Conservation (phyloP, 768 basidiomycete species). For the Gelatoporia subvermispora region DNA sequence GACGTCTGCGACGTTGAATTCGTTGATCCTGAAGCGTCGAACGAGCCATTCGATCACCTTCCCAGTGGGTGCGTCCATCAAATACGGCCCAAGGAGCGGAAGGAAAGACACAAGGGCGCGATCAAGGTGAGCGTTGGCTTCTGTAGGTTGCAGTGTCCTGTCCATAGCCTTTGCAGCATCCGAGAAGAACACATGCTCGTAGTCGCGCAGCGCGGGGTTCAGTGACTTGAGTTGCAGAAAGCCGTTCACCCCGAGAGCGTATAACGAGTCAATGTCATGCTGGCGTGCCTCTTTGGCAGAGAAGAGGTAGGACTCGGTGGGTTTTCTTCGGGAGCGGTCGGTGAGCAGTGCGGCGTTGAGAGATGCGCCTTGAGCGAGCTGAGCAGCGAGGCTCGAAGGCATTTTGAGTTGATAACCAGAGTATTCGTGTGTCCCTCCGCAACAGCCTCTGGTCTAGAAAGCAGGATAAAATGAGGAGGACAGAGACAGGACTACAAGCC, state of each 20-base stretch:
- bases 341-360: constrained; percentile 71
- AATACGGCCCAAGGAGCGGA: constrained; percentile 68
- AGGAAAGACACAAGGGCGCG: constrained; percentile 56
- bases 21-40: constrained; percentile 89
- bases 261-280: constrained; percentile 84
- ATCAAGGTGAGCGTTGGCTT: constrained; percentile 64
- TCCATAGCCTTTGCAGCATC: constrained; percentile 72
- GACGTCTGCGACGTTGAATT: constrained; percentile 82
- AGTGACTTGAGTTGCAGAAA: constrained; percentile 67
- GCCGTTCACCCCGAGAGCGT: constrained; percentile 75
- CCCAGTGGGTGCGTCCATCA: constrained; percentile 75
- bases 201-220: constrained; percentile 50
- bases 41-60: constrained; percentile 95
- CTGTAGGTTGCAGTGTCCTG: constrained; percentile 65
- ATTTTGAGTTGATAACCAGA: constrained; percentile 22
- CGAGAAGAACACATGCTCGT: constrained; percentile 74
- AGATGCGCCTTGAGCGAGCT: constrained; percentile 75
- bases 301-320: constrained; percentile 82
- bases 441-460: background rate
- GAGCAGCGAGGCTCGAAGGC: constrained; percentile 73
- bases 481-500: too few species aligned
- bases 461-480: too few species aligned
- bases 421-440: background rate
- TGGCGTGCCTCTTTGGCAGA: constrained; percentile 73
- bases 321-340: constrained; percentile 58